Base-by-base conservation (phyloP, 208 protist genomes). In the Wallacemonas collosoma region DNA sequence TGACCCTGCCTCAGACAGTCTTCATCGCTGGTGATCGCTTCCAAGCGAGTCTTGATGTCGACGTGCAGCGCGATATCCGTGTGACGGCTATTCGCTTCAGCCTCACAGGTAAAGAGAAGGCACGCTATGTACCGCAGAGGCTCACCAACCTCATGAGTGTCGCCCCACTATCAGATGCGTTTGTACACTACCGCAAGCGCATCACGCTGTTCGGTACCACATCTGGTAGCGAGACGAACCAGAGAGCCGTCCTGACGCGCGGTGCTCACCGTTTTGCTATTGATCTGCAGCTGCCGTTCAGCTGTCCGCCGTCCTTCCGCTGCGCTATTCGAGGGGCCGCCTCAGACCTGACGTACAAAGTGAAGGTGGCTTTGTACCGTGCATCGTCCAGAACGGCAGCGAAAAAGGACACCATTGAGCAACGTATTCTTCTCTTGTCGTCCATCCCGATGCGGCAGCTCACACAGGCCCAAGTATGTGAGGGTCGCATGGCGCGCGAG, bases 141-240 rank as follows among this genome's bases (percentile, higher is more conserved):
- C 54, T 58, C 6, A 7, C 54, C 15, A 58, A 58, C 17, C 15
- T 58, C 15, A 17, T 6, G 6, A 58, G 15, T 17, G 6, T 58
- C 54, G 54, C 54, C 6, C 54, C 54, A 7, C 15, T 58, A 7
- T 58, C 14, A 11, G 54, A 58, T 17, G 6, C 9, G 11, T 58
- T 58, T 58, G 54, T 38, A 17, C 54, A 58, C 54, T 58, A 35
- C 35, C 54, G 54, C 54, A 35, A 14, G 35, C 47, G 47, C 47
- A 51, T 51, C 47, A 51, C 47, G 14, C 11, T 51, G 11, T 51
- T 51, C 14, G 47, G 47, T 1, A 14, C 47, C 7, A 51, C 47
- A 15, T 8, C 7, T 8, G 47, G 11, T 14, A 51, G 47, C 14
- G 14, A 51, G 47, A 14, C 7, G 11, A 51, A 51, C 11, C 7